phyloP scores from a whole-genome alignment of 1,284 basidiomycete genomes.

The Rhodotorula mucilaginosa region DNA sequence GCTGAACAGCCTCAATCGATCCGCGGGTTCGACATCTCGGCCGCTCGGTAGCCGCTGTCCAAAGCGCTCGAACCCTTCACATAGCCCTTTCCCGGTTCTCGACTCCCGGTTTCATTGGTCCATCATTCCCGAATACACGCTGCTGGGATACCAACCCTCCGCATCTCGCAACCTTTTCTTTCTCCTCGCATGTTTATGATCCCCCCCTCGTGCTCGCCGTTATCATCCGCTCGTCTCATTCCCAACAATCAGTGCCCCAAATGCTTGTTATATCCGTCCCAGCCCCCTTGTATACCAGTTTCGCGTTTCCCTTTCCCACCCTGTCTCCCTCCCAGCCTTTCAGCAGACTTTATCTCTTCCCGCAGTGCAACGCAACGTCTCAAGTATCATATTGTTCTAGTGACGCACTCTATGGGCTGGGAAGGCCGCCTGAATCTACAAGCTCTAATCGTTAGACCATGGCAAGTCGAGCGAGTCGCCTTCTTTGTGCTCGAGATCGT shows the following conservation, averaged over 20 bases:
- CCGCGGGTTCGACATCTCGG: constrained; percentile 2
- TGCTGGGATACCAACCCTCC: neutral
- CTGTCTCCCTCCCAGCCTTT: neutral
- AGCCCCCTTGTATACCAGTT: neutral
- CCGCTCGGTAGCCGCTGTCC: neutral
- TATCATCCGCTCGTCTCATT: too few species aligned
- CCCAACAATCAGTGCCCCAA: too few species aligned
- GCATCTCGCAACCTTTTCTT: neutral
- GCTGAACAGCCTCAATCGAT: neutral
- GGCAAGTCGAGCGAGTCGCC: neutral
- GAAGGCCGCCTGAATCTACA: too few species aligned
- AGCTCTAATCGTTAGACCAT: too few species aligned
- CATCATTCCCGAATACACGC: neutral
- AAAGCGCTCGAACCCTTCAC: neutral
- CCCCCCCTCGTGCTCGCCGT: neutral
- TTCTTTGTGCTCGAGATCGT: neutral
- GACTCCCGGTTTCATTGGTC: neutral
- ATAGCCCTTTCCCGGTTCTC: neutral
- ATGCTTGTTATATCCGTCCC: neutral
- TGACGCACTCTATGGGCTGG: neutral
- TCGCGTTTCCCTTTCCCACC: neutral
- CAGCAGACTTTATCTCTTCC: neutral
- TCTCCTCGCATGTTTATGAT: neutral
- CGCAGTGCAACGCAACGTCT: neutral
- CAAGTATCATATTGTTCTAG: neutral